Base-by-base conservation (phyloP, 805 yeast species). In the Ogataea ramenticola region DNA sequence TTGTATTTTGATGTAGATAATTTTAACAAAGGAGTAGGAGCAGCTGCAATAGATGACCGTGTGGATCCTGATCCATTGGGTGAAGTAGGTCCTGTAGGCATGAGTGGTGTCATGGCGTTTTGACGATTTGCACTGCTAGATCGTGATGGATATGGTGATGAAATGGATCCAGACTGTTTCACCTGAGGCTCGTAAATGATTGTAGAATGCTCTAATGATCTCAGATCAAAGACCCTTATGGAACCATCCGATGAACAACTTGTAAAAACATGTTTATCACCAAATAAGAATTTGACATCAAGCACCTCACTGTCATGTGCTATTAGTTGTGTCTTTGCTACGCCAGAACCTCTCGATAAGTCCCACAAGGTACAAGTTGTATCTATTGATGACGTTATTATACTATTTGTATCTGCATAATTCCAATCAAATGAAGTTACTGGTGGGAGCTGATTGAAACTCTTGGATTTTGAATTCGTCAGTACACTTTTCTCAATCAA, bases 351-450 rank as follows among this genome's bases (percentile, higher is more conserved):
- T 36, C 79, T 74, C 21, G 70, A 64, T 29, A 89, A 62, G 64
- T 93, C 98, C 98, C 99, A 93, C 3, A 89, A 80, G 0, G 98
- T 90, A 65, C 99, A 93, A 0, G 99, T 93, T 1, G 99, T 93
- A 64, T 93, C 99, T 11, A 91, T 86, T 19, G 93, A 82, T 49
- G 91, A 78, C 1, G 97, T 87, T 32, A 93, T 83, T 19, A 89
- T 74, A 34, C 80, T 62, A 40, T 77, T 77, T 3, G 86, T 76
- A 53, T 86, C 90, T 1, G 72, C 68, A 32, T 71, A 65, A 66
- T 86, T 88, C 97, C 99, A 93, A 64, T 93, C 96, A 54, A 93
- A 87, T 2, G 95, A 81, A 0, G 98, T 90, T 42, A 93, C 74
- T 5, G 99, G 99, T 1, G 99, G 95, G 41, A 81, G 68, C 19